Conservation (phyloP, 164 flowering plant species). For the Kingdonia uniflora region DNA sequence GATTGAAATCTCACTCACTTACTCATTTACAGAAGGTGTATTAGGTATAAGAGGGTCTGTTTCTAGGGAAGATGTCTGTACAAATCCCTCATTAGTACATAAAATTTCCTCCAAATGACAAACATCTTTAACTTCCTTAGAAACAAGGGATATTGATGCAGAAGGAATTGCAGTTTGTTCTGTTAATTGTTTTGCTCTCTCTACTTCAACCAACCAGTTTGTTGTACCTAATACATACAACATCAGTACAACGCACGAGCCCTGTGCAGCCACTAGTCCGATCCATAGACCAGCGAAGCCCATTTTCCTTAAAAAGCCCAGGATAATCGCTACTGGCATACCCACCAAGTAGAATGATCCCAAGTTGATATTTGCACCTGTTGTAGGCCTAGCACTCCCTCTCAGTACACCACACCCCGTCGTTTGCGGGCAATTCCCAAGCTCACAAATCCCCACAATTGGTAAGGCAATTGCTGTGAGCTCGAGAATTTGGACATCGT, state of each 20-base stretch:
- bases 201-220: constrained; percentile 18
- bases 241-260: constrained; percentile 22
- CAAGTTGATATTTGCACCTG: constrained; percentile 25
- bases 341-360: constrained; percentile 26
- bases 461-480: constrained; percentile 21
- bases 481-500: constrained; percentile 14
- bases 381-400: constrained; percentile 22
- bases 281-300: constrained; percentile 26
- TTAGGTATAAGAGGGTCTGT: constrained; percentile 45
- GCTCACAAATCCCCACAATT: constrained; percentile 20
- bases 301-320: constrained; percentile 15
- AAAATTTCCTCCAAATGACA: constrained; percentile 19
- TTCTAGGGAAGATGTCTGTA: constrained; percentile 33
- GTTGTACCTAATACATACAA: constrained; percentile 15
- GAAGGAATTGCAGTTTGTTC: constrained; percentile 5
- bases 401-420: constrained; percentile 26
- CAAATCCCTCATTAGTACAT: constrained; percentile 18
- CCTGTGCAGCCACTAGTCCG: constrained; percentile 25
- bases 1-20: constrained; percentile 1
- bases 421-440: constrained; percentile 28
- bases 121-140: constrained; percentile 1
- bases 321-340: constrained; percentile 24
- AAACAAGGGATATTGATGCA: not conserved
- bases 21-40: constrained; percentile 8
- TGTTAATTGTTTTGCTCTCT: constrained; percentile 17